Evolutionary conservation across 768 basidiomycete genomes (phyloP), one percentile per base, ranked within the genome.

Genomic region (Rhizopogon salebrosus): DNA sequence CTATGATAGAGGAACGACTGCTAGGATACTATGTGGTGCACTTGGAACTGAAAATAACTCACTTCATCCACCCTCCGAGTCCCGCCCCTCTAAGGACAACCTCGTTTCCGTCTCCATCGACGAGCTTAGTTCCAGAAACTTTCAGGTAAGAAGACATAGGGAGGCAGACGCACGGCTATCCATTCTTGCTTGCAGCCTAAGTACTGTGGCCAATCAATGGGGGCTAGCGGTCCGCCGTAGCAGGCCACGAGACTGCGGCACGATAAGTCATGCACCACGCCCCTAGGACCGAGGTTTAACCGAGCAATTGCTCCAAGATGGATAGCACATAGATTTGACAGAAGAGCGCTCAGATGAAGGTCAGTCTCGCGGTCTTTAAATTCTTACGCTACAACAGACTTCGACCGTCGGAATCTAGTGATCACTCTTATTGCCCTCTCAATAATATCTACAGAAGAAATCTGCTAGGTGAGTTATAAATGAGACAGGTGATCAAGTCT

Each of bases 41-140:
- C 22, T 29, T 36, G 3, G 18, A 18, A 39, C 31, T 51, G 27
- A 23, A 63, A 56, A 55, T 54, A 59, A 78, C 87, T 67, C 61
- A 89, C 88, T 84, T 89, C 84, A 91, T 86, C 87, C 88, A 89
- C 63, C 88, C 87, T 56, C 87, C 88, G 20, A 90, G 71, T n/a
- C 87, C 86, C 50, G 87, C 87, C 20, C 89, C 89, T 41, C 83
- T 72, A 49, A 87, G 74, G 53, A 85, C 73, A 54, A 85, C 72
- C 57, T 83, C 76, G 18, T 81, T 73, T 36, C 76, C 81, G 35
- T 78, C 64, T 48, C 74, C 75, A 60, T 85, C 77, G 54, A 85
- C 77, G 59, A 88, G 70, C 56, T 79, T 80, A 14, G 79, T 80
- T 38, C 83, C 84, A 53, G 74, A 72, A 13, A 85, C 77, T 57